Conservation (phyloP, 495 filamentous ascomycete genomes). For the Tuber microsphaerosporum region DNA sequence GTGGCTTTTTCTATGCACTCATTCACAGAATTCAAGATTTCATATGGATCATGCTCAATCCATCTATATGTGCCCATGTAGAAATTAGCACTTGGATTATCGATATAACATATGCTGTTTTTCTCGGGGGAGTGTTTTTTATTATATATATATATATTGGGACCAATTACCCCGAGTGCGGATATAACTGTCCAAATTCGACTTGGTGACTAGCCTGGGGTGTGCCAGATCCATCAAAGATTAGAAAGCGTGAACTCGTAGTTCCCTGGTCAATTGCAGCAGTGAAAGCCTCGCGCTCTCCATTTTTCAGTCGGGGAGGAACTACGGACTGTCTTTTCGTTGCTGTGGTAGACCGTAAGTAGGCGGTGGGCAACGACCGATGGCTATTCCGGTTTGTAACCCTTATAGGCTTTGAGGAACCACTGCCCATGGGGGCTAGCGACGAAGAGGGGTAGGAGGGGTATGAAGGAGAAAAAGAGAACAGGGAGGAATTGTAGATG, state of each 20-base stretch:
- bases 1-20: conserved; percentile 78
- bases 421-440: conserved; percentile 32
- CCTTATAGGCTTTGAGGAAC: conserved; percentile 31
- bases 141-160: conserved; percentile 6
- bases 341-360: conserved; percentile 18
- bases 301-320: conserved; percentile 22
- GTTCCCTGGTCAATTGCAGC: conserved; percentile 87
- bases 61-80: conserved; percentile 53
- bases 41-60: conserved; percentile 87
- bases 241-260: conserved; percentile 84
- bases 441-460: neutral
- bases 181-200: conserved; percentile 84
- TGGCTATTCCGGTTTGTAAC: conserved; percentile 25
- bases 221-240: conserved; percentile 74
- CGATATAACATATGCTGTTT: conserved; percentile 4
- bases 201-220: conserved; percentile 83
- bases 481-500: neutral
- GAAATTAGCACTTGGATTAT: conserved; percentile 19
- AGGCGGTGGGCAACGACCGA: conserved; percentile 25
- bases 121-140: neutral
- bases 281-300: conserved; percentile 47
- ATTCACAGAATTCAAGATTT: conserved; percentile 70
- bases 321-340: conserved; percentile 4
- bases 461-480: neutral
- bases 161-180: conserved; percentile 71